Percentiles rank a stretch among this genome's conserved stretches.
Evolutionary conservation across 306 rosid genomes (phyloP).

Genomic region (Luffa aegyptiaca): DNA sequence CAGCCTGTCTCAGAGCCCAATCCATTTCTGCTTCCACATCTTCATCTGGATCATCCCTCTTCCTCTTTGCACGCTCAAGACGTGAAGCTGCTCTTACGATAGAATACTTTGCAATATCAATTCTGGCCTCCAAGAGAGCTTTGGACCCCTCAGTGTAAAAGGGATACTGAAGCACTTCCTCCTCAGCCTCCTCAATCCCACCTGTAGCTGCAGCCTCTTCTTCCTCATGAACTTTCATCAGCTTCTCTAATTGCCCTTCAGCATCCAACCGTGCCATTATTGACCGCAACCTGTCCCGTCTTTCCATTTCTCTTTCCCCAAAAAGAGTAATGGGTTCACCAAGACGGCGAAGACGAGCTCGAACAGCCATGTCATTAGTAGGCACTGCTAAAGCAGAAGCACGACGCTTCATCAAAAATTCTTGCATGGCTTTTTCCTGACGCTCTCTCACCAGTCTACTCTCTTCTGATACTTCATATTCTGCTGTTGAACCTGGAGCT

Average conservation of each 20-base stretch:
- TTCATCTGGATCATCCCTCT: conserved; percentile 90
- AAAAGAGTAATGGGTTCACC: conserved; percentile 83
- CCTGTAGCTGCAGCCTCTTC: conserved; percentile 71
- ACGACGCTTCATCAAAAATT: conserved; percentile 73
- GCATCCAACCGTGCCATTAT: conserved; percentile 70
- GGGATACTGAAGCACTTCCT: conserved; percentile 59
- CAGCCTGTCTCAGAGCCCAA: conserved; percentile 73
- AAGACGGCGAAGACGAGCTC: conserved; percentile 81
- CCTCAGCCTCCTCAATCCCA: conserved; percentile 52
- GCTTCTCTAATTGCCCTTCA: conserved; percentile 75
- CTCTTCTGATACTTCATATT: conserved; percentile 83
- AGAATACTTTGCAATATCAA: conserved; percentile 63
- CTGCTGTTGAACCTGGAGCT: conserved; percentile 35
- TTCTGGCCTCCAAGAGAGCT: conserved; percentile 59
- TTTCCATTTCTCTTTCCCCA: conserved; percentile 95
- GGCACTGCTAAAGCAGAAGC: conserved; percentile 88
- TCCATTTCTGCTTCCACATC: conserved; percentile 74
- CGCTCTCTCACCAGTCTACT: conserved; percentile 61
- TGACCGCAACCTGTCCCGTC: conserved; percentile 74
- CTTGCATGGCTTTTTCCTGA: conserved; percentile 78
- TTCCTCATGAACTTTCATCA: conserved; percentile 79
- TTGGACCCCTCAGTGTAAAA: conserved; percentile 80
- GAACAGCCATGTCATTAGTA: conserved; percentile 83
- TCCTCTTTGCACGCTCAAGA: conserved; percentile 68
- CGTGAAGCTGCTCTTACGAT: conserved; percentile 50